Percentiles rank a stretch among this genome's conserved stretches.
Conservation (phyloP, 2,329 filamentous ascomycete species). For the Acrodontium crateriforme region DNA sequence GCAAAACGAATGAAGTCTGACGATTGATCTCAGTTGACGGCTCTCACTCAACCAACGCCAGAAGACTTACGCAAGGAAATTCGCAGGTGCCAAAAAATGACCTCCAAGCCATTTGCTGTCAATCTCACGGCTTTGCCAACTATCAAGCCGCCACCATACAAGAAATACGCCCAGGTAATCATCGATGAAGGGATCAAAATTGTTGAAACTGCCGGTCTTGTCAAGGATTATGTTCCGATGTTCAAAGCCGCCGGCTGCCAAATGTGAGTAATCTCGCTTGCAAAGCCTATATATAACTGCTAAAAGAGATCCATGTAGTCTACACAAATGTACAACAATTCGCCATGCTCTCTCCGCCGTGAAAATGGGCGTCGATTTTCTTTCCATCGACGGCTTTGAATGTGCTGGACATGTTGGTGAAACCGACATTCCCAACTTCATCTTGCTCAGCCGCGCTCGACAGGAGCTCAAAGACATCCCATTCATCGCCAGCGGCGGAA, state of each 20-base stretch:
- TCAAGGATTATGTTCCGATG: constrained; percentile 77
- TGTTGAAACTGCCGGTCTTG: constrained; percentile 84
- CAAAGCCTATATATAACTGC: too few relatives aligned
- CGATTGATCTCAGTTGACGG: too few relatives aligned
- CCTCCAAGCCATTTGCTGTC: constrained; percentile 69
- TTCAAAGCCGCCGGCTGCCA: constrained; percentile 76
- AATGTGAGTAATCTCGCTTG: constrained; percentile 55
- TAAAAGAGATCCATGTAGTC: too few relatives aligned
- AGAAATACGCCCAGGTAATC: constrained; percentile 77
- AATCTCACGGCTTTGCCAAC: constrained; percentile 90
- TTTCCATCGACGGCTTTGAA: constrained; percentile 95
- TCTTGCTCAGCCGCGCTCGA: constrained; percentile 69
- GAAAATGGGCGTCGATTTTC: constrained; percentile 90
- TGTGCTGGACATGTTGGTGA: constrained; percentile 86
- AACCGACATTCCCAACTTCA: constrained; percentile 79
- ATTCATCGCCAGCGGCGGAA: constrained; percentile 92
- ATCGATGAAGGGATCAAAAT: constrained; percentile 87
- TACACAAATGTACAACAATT: constrained; percentile 98
- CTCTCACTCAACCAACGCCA: constrained; percentile 83
- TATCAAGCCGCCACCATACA: constrained; percentile 82
- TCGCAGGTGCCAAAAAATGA: constrained; percentile 67
- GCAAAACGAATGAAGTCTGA: too few relatives aligned
- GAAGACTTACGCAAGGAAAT: constrained; percentile 91
- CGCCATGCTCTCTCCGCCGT: constrained; percentile 81
- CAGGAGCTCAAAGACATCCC: constrained; percentile 74